phyloP scores from a whole-genome alignment of 2,329 filamentous ascomycete genomes.

The Alternaria sp. region DNA sequence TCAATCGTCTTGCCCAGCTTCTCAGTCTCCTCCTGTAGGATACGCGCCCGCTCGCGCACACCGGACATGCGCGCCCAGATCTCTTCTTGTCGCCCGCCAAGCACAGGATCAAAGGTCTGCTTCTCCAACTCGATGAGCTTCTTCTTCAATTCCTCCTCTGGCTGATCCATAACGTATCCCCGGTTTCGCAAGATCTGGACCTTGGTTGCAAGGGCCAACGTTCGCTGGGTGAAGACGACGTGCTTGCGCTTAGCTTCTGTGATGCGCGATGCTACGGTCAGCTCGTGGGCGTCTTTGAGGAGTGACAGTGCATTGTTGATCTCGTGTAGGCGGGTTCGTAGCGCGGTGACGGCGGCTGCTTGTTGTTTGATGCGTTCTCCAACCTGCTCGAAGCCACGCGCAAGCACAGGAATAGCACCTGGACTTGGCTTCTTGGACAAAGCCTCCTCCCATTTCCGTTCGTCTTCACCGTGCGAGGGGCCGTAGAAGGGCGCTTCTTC shows the following conservation, averaged over 20 bases:
- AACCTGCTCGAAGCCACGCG: conserved; percentile 74
- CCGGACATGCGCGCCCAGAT: conserved; percentile 83
- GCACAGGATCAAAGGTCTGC: conserved; percentile 73
- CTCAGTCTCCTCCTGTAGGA: conserved; percentile 75
- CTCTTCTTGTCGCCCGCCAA: conserved; percentile 79
- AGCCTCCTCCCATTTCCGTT: conserved; percentile 83
- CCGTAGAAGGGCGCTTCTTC: conserved; percentile 77
- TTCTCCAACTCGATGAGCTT: conserved; percentile 74
- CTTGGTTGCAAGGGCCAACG: conserved; percentile 75
- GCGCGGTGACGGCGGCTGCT: conserved; percentile 70
- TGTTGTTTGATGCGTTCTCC: conserved; percentile 76
- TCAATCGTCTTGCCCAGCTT: conserved; percentile 61
- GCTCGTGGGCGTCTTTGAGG: conserved; percentile 77
- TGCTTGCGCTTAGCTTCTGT: conserved; percentile 76
- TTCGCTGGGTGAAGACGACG: conserved; percentile 73
- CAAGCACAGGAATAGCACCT: conserved; percentile 78
- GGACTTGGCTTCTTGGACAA: conserved; percentile 78
- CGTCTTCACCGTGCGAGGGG: conserved; percentile 72
- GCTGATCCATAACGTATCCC: conserved; percentile 78
- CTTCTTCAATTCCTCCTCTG: conserved; percentile 78
- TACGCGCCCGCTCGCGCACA: conserved; percentile 73
- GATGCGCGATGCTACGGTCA: conserved; percentile 75
- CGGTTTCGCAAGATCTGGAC: conserved; percentile 82
- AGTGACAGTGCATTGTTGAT: conserved; percentile 77
- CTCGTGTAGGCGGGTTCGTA: conserved; percentile 76